A percentile compares a stretch with the other conserved stretches of the same genome.
phyloP scores from a whole-genome alignment of 371 early-diverging fungal species.

The Coemansia sp. region DNA sequence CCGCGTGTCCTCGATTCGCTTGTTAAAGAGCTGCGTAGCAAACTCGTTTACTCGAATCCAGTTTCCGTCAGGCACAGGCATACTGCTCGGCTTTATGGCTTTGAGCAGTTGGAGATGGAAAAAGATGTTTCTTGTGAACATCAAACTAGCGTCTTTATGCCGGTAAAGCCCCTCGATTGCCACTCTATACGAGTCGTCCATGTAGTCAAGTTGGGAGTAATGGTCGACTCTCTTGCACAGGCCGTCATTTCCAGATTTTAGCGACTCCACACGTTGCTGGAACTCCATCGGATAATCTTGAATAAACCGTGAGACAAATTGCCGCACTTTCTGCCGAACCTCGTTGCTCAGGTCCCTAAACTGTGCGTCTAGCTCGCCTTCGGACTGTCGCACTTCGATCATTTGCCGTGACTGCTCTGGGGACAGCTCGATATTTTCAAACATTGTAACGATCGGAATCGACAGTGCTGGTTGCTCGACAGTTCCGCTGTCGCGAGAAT shows the following conservation, averaged over 20 bases:
- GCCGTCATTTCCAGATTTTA: conserved; percentile 18
- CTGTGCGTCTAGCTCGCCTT: conserved; percentile 23
- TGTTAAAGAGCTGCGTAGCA: conserved; percentile 43
- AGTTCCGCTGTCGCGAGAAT: conserved; percentile 35
- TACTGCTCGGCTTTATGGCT: conserved; percentile 12
- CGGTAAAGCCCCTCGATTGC: conserved; percentile 35
- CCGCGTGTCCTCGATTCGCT: conserved; percentile 28
- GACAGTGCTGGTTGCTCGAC: conserved; percentile 12
- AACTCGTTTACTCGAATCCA: conserved; percentile 40
- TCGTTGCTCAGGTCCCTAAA: conserved; percentile 25
- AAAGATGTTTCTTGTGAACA: conserved; percentile 33
- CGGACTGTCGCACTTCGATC: conserved; percentile 12
- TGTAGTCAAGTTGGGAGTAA: conserved; percentile 23
- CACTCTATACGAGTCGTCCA: conserved; percentile 17
- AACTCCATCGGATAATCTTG: conserved; percentile 32
- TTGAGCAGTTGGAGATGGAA: conserved; percentile 37
- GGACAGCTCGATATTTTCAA: conserved; percentile 14
- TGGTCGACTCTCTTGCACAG: conserved; percentile 32
- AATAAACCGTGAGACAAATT: conserved; percentile 29
- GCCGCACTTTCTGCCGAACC: conserved; percentile 17
- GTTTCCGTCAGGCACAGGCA: conserved; percentile 23
- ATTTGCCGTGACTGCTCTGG: conserved; percentile 6
- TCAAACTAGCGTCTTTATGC: conserved; percentile 21
- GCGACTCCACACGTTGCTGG: conserved; percentile 33
- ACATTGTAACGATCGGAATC: not conserved